Evolutionary conservation across 441 rosid species (phyloP).

Genomic region (Corymbia calophylla): DNA sequence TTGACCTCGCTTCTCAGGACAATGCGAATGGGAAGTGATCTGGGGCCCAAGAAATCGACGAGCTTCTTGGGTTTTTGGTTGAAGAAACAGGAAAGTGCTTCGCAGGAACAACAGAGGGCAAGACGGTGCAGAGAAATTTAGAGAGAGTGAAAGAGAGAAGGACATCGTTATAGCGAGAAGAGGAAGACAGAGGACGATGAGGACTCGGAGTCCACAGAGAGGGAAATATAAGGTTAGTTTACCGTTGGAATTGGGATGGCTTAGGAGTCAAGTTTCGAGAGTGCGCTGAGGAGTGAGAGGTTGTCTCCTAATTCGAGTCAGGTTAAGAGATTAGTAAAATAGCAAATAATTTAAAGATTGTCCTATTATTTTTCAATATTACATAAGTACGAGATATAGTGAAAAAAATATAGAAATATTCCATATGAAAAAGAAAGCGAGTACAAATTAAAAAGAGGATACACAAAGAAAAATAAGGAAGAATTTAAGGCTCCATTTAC

Average conservation of each 20-base stretch:
- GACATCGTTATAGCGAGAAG: neutral
- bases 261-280: too few species aligned
- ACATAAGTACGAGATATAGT: too few species aligned
- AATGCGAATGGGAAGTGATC: neutral
- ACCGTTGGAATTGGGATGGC: neutral
- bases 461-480: too few species aligned
- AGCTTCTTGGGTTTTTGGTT: neutral
- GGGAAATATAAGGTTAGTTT: neutral
- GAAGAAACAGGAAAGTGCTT: neutral
- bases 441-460: too few species aligned
- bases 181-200: neutral
- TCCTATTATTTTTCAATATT: too few species aligned
- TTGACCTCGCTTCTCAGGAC: neutral
- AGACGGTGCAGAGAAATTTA: neutral
- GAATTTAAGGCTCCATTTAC: too few species aligned
- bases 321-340: neutral
- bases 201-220: neutral
- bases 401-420: too few species aligned
- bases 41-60: neutral
- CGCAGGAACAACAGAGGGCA: neutral
- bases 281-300: neutral
- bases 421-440: too few species aligned
- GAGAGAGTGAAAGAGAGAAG: neutral
- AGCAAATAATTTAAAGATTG: neutral
- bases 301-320: neutral